A percentile compares a stretch with the other conserved stretches of the same genome.
These are phyloP conservation scores for Podospora conica DNA, from an alignment of 495 filamentous ascomycete species.

Conservation along the genomic window DNA sequence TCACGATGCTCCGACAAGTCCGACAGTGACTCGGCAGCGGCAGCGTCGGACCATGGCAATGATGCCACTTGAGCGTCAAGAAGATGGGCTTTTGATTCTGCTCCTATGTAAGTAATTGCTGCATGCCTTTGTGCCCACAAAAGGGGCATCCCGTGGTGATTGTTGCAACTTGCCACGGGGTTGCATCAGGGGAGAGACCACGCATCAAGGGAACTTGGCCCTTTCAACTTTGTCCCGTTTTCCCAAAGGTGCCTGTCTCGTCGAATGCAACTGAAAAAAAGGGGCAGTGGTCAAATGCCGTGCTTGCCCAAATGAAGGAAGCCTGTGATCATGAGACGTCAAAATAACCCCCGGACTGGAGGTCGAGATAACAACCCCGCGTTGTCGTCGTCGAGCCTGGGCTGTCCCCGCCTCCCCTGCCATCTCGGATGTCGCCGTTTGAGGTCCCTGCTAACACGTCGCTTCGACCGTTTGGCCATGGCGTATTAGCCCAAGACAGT, in stretches of 20 bases:
- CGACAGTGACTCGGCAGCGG: not conserved
- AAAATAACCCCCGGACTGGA: not conserved
- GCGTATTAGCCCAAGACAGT: not conserved
- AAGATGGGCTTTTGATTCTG: not conserved
- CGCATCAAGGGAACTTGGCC: not conserved
- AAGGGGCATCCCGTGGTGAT: not conserved
- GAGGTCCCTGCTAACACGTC: constrained; percentile 1
- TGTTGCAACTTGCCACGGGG: not conserved
- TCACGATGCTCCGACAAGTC: not conserved
- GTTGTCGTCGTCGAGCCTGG: too few relatives aligned
- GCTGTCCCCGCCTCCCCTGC: too few relatives aligned
- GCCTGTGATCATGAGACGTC: not conserved
- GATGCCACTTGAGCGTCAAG: not conserved
- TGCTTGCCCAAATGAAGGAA: not conserved
- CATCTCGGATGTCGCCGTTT: not conserved
- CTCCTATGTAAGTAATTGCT: too few relatives aligned
- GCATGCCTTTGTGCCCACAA: not conserved
- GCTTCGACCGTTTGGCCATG: not conserved
- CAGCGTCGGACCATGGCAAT: not conserved
- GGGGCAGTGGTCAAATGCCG: not conserved
- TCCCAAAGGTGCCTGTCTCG: not conserved
- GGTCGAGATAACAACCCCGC: not conserved
- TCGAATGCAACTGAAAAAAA: not conserved
- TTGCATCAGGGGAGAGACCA: not conserved
- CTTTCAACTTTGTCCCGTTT: not conserved